phyloP scores from a whole-genome alignment of 2,329 filamentous ascomycete genomes.

The Emericellopsis cladophorae region DNA sequence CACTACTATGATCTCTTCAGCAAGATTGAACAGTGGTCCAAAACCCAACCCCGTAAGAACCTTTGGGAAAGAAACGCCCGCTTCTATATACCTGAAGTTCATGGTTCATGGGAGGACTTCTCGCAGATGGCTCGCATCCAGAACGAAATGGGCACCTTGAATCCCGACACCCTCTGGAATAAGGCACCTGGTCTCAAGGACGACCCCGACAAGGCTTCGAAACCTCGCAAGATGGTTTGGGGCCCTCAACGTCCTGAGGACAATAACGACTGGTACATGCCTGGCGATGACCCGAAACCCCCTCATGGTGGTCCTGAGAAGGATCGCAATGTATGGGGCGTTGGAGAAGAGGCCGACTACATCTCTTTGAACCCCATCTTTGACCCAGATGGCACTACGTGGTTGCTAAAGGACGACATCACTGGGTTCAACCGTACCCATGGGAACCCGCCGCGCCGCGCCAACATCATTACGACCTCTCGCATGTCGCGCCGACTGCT shows the following conservation, averaged over 20 bases:
- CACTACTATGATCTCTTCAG: slow-evolving; percentile 70
- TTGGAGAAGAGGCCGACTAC: slow-evolving; percentile 80
- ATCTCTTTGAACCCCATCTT: slow-evolving; percentile 89
- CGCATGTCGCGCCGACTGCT: slow-evolving; percentile 73
- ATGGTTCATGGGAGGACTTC: slow-evolving; percentile 72
- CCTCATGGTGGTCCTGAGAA: slow-evolving; percentile 60
- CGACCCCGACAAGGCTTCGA: slow-evolving; percentile 21
- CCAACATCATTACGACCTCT: slow-evolving; percentile 79
- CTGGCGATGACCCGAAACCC: slow-evolving; percentile 60
- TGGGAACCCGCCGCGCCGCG: slow-evolving; percentile 56
- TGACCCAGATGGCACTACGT: slow-evolving; percentile 76
- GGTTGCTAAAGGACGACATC: slow-evolving; percentile 71
- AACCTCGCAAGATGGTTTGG: slow-evolving; percentile 60
- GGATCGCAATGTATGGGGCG: slow-evolving; percentile 76
- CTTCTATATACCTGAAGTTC: slow-evolving; percentile 66
- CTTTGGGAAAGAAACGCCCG: slow-evolving; percentile 70
- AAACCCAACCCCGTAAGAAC: slow-evolving; percentile 62
- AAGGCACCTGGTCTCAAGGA: slow-evolving; percentile 28
- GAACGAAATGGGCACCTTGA: slow-evolving; percentile 55
- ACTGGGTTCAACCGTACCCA: slow-evolving; percentile 62
- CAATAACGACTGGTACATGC: slow-evolving; percentile 58
- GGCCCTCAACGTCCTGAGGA: slow-evolving; percentile 63
- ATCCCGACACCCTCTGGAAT: slow-evolving; percentile 56
- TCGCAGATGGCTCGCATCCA: slow-evolving; percentile 61
- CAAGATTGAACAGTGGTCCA: slow-evolving; percentile 57